phyloP scores from a whole-genome alignment of 2,329 filamentous ascomycete genomes.

The Shiraia bambusicola region DNA sequence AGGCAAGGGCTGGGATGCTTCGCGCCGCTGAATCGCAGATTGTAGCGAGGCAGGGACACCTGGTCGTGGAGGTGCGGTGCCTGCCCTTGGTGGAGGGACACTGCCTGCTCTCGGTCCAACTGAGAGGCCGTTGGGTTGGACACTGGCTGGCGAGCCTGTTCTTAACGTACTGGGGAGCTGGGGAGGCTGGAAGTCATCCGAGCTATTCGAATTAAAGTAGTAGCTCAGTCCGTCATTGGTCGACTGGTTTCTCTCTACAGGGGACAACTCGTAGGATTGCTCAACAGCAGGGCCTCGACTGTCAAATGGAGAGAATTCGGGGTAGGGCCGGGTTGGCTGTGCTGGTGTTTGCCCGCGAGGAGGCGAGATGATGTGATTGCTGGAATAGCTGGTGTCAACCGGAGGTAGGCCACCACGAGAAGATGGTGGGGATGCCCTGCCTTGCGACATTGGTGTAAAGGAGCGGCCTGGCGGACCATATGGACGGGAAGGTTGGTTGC shows the following conservation, averaged over 20 bases:
- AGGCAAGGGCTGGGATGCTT: conserved; percentile 36
- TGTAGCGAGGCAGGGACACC: conserved; percentile 38
- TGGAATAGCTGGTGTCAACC: conserved; percentile 32
- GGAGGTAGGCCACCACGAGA: conserved; percentile 30
- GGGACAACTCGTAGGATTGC: conserved; percentile 38
- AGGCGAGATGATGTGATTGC: conserved; percentile 25
- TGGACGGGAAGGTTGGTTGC: conserved; percentile 19
- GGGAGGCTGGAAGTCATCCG: conserved; percentile 26
- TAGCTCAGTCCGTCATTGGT: conserved; percentile 19
- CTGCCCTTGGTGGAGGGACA: conserved; percentile 24
- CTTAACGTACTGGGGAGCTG: conserved; percentile 30
- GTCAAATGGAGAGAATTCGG: conserved; percentile 38
- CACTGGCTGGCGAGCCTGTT: conserved; percentile 32
- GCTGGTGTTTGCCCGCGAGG: conserved; percentile 12
- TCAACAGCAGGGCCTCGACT: conserved; percentile 27
- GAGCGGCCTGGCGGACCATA: conserved; percentile 27
- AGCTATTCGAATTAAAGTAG: conserved; percentile 21
- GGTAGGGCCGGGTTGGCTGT: conserved; percentile 20
- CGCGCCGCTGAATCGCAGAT: conserved; percentile 41
- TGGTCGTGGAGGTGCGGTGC: conserved; percentile 36
- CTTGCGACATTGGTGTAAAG: conserved; percentile 36
- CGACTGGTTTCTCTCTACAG: conserved; percentile 32
- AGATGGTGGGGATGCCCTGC: conserved; percentile 29
- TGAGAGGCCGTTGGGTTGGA: conserved; percentile 23
- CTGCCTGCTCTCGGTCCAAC: conserved; percentile 18